phyloP scores from a whole-genome alignment of 148 eudicot genomes.

The Chenopodium suecicum region DNA sequence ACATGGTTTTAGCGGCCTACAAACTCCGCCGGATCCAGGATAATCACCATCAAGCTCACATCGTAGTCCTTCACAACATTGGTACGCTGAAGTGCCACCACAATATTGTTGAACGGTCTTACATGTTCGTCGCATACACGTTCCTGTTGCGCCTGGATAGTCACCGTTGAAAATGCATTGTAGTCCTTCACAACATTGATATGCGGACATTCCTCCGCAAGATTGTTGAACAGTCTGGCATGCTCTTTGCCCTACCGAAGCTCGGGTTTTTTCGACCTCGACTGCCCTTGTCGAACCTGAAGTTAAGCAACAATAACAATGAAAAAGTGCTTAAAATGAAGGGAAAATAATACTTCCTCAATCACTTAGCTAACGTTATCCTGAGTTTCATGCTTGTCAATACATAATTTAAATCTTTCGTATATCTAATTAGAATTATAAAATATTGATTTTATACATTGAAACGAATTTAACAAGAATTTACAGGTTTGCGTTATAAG shows the following conservation, averaged over 20 bases:
- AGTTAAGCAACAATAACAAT: neutral
- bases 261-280: neutral
- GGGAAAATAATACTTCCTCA: too few species aligned
- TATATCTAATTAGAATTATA: too few species aligned
- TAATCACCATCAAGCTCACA: neutral
- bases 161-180: neutral
- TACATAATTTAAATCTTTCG: too few species aligned
- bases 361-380: too few species aligned
- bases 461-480: too few species aligned
- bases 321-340: too few species aligned
- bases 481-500: too few species aligned
- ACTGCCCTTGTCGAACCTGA: neutral
- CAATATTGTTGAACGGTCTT: neutral
- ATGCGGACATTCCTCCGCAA: neutral
- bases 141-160: neutral
- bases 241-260: neutral
- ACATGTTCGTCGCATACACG: neutral
- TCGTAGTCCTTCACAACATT: constrained; percentile 2
- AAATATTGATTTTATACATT: too few species aligned
- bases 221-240: neutral
- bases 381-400: too few species aligned
- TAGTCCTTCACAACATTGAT: neutral
- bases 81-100: neutral
- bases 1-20: neutral
- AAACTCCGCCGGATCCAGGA: neutral